Base-by-base conservation (phyloP, 768 basidiomycete species). In the Agaricus subrufescens region DNA sequence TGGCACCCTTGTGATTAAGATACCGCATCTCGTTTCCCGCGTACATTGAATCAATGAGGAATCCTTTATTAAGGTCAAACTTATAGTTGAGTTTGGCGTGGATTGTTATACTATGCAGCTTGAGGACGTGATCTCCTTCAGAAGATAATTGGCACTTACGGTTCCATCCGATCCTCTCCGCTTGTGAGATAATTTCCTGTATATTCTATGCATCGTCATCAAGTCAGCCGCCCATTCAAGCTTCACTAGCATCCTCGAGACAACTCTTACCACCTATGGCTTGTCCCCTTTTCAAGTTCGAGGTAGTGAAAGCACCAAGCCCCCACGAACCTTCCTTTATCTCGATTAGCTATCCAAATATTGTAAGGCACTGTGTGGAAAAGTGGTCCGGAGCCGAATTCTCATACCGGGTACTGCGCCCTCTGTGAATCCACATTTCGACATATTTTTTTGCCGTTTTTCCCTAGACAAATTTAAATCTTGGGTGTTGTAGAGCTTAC, bases 11-110 rank as follows among this genome's bases (percentile, higher is more conserved):
- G 55, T 91, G 88, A 61, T 91, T 87, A 52, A 90, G 81, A 61
- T 83, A 89, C 12, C 87, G 75, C n/a, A 86, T 73, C 40, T 75
- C 72, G 56, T 89, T 89, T 3, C 86, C 87, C 0, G 71, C 76
- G 37, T 70, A 73, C 15, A 76, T 67, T 30, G 80, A 72, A 63
- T 91, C 89, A n/a, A 89, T 62, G 7, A 75, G 70, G 29, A 77
- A 61, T 0, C 67, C 65, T 0, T 64, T 43, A 60, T 85, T 80
- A 49, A 90, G 64, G 19, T 71, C 71, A 57, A 87, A 90, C 8
- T 83, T 73, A 58, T 91, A 91, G 57, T 78, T 84, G 40, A 86
- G 77, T 4, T 72, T 65, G 38, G 78, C 73, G 57, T 86, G 79
- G 12, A 51, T 56, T 5, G 79, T 72, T 12, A 82, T 65, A 12